Evolutionary conservation across 371 early-diverging fungal genomes (phyloP), one percentile per base, ranked within the genome.

Genomic region (Lichtheimia corymbifera): DNA sequence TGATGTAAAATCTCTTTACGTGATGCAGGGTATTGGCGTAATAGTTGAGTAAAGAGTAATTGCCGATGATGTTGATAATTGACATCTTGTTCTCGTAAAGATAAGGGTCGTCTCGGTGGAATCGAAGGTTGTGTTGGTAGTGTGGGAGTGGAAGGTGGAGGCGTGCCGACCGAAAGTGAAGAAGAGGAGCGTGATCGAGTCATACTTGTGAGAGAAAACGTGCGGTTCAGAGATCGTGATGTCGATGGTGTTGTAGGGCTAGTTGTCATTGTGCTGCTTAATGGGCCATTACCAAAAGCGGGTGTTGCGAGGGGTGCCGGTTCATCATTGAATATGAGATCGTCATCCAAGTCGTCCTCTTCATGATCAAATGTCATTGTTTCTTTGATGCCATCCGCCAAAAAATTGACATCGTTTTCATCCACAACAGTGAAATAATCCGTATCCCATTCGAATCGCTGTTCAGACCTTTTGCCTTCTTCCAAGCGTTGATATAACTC

Each of bases 11-110:
- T 84, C 44, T 89, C 89, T 17, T 80, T 76, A 35, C 76, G 66
- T 1, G 89, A 83, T 11, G 88, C 79, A 13, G 94, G 93, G 61
- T 86, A 90, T 70, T 88, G 87, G 14, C 74, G 70, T 47, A 93
- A 63, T 27, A 93, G 63, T 41, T 85, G 77, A 14, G 79, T 76
- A 58, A 90, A 93, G 55, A 84, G 67, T 0, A 73, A 59, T 17
- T 90, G 74, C 3, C 92, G 83, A 45, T 80, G 76, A 28, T 80
- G 79, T 57, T 92, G 92, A 61, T 92, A 91, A 43, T 76, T 82
- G 5, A 86, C 76, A 64, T 91, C 89, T 57, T 84, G 87, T 62
- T 91, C 90, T 27, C 89, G 83, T 49, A 83, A 63, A 20, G 87
- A 65, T 18, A 87, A 59, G 4, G 88, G 87, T 5, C 83, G 69